Percentiles rank a stretch among this genome's conserved stretches.
Evolutionary conservation across 768 basidiomycete genomes (phyloP).

Genomic region (Paxillus rubicundulus): DNA sequence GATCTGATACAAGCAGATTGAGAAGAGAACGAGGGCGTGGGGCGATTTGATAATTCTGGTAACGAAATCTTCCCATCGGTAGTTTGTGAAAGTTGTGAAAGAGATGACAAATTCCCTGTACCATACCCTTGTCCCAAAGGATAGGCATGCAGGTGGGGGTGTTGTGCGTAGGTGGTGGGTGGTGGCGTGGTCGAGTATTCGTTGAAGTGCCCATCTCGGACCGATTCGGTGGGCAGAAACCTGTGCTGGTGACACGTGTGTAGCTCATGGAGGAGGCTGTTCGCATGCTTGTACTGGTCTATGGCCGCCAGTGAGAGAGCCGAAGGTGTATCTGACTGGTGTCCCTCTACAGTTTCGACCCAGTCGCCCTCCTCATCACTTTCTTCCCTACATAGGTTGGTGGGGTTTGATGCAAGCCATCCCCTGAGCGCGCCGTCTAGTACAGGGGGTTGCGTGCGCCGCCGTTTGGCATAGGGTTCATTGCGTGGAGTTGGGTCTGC

Average conservation of each 20-base stretch:
- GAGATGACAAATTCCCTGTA: neutral
- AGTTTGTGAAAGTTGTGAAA: neutral
- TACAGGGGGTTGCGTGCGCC: slow-evolving; percentile 49
- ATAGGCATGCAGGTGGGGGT: slow-evolving; percentile 1
- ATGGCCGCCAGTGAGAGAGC: slow-evolving; percentile 7
- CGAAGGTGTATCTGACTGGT: slow-evolving; percentile 2
- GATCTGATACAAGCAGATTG: slow-evolving; percentile 1
- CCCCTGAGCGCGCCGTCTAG: slow-evolving; percentile 53
- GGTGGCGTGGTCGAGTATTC: neutral
- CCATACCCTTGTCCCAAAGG: neutral
- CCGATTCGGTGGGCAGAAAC: slow-evolving; percentile 36
- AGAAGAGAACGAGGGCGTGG: neutral
- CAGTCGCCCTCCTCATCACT: slow-evolving; percentile 34
- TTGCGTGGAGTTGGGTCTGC: slow-evolving; percentile 11
- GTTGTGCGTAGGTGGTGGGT: neutral
- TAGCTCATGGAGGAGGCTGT: slow-evolving; percentile 65
- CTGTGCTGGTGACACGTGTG: slow-evolving; percentile 69
- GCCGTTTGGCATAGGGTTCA: slow-evolving; percentile 48
- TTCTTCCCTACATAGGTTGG: slow-evolving; percentile 11
- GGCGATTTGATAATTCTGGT: slow-evolving; percentile 3
- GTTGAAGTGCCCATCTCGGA: slow-evolving; percentile 10
- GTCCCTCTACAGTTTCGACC: slow-evolving; percentile 31
- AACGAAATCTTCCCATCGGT: slow-evolving; percentile 3
- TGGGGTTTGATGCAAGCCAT: slow-evolving; percentile 31
- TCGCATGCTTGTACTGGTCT: slow-evolving; percentile 55